Evolutionary conservation across 495 filamentous ascomycete genomes (phyloP).

Genomic region (Collariella sp.): DNA sequence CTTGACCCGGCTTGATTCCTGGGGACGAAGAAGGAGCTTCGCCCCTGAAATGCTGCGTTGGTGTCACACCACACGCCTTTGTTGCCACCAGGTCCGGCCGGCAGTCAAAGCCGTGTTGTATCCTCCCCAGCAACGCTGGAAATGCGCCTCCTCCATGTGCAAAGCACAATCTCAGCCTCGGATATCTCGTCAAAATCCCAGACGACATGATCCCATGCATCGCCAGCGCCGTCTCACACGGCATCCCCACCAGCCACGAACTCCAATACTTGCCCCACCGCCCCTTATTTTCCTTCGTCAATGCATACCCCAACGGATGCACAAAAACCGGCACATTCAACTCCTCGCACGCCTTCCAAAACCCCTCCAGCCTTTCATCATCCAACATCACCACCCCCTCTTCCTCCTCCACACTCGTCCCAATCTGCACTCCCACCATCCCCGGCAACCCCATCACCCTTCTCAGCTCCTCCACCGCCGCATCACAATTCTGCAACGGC

Average conservation of each 20-base stretch:
- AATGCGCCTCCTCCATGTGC: slow-evolving; percentile 25
- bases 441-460: slow-evolving; percentile 2
- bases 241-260: slow-evolving; percentile 25
- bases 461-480: slow-evolving; percentile 56
- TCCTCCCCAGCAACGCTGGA: slow-evolving; percentile 22
- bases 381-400: slow-evolving; percentile 16
- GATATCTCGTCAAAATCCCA: slow-evolving; percentile 19
- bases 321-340: slow-evolving; percentile 19
- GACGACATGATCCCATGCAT: slow-evolving; percentile 19
- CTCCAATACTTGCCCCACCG: slow-evolving; percentile 21
- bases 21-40: too few relatives aligned
- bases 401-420: slow-evolving; percentile 10
- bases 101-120: slow-evolving; percentile 24
- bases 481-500: slow-evolving; percentile 43
- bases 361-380: slow-evolving; percentile 11
- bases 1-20: background rate
- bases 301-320: slow-evolving; percentile 23
- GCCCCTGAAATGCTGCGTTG: slow-evolving; percentile 15
- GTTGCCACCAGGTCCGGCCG: slow-evolving; percentile 24
- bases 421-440: slow-evolving; percentile 23
- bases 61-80: slow-evolving; percentile 15
- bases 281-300: slow-evolving; percentile 16
- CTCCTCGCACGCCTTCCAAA: slow-evolving; percentile 21
- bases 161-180: slow-evolving; percentile 21
- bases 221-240: slow-evolving; percentile 24